Evolutionary conservation across 1,284 basidiomycete species (phyloP), one percentile per base, ranked within the genome.

Genomic region (Ceratobasidium sp.): DNA sequence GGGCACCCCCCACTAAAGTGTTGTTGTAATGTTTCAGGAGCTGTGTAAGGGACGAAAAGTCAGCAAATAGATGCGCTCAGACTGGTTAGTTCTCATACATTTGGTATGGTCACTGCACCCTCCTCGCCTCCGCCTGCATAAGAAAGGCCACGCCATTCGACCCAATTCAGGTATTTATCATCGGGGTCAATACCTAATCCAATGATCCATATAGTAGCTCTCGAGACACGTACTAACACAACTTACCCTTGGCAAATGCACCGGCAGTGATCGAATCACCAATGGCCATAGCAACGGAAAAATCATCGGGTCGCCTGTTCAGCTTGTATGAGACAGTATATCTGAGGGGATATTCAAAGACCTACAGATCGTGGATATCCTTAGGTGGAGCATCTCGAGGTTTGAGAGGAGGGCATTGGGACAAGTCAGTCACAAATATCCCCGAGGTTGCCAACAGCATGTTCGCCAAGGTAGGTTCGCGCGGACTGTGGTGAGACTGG

Each of bases 241-340:
- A 27, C 8, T 54, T 35, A 67, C 79, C 79, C 50, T 81, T 79
- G 4, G 85, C 85, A 46, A 85, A 82, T 8, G 84, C 78, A 0
- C 82, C 85, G 3, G 85, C 85, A 0, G 85, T 84, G 79, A 86
- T 85, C 0, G 83, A 84, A 78, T 86, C 85, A 0, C 85, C 85
- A 20, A 85, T 41, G 8, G 84, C 85, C 82, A 85, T 84, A 52
- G 85, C 79, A 27, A 84, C 83, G 16, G 80, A 80, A 71, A 86
- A 83, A 65, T 85, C 84, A 60, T 86, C 85, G 50, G 85, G 85
- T 0, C 84, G 84, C 0, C 84, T 79, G 23, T n/a, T 20, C 46
- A 41, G 33, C 33, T 14, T 12, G 23, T 46, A 54, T 75, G 12
- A 57, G 46, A 65, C 38, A 41, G 38, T 41, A 41, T 41, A 6